A percentile compares a stretch with the other conserved stretches of the same genome.
Conservation (phyloP, 1,284 basidiomycete genomes). For the Chiua sp. region DNA sequence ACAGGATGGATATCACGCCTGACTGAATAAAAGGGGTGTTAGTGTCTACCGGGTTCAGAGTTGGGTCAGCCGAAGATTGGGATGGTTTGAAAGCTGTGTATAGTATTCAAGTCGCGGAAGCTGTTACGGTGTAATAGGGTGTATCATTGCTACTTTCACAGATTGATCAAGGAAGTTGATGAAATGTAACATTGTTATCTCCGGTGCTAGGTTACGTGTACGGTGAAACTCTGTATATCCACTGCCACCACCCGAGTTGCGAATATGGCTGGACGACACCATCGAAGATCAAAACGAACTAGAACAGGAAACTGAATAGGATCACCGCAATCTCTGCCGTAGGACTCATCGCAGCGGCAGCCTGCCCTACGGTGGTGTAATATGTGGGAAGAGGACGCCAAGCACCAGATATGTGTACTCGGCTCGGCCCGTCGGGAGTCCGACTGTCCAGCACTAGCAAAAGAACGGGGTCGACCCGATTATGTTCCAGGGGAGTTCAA, state of each 20-base stretch:
- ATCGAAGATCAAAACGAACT: conserved; percentile 71
- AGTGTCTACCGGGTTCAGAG: too few relatives aligned
- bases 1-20: too few relatives aligned
- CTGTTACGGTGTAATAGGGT: too few relatives aligned
- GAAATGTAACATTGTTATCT: too few relatives aligned
- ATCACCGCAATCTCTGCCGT: conserved; percentile 69
- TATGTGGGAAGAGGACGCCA: conserved; percentile 56
- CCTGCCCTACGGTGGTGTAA: conserved; percentile 63
- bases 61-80: too few relatives aligned
- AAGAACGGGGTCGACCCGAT: conserved; percentile 63
- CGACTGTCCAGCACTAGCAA: conserved; percentile 75
- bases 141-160: not conserved
- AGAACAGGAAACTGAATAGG: conserved; percentile 70
- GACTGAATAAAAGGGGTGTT: too few relatives aligned
- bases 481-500: conserved; percentile 73
- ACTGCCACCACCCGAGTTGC: conserved; percentile 79
- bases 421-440: conserved; percentile 52
- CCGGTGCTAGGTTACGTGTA: conserved; percentile 66
- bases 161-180: too few relatives aligned
- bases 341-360: conserved; percentile 70
- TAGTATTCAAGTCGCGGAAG: too few relatives aligned
- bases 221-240: conserved; percentile 84
- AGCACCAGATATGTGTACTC: conserved; percentile 61
- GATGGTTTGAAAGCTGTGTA: too few relatives aligned
- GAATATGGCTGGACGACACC: conserved; percentile 70